Evolutionary conservation across 2,329 filamentous ascomycete genomes (phyloP).

Genomic region (Ophiostoma sp.): DNA sequence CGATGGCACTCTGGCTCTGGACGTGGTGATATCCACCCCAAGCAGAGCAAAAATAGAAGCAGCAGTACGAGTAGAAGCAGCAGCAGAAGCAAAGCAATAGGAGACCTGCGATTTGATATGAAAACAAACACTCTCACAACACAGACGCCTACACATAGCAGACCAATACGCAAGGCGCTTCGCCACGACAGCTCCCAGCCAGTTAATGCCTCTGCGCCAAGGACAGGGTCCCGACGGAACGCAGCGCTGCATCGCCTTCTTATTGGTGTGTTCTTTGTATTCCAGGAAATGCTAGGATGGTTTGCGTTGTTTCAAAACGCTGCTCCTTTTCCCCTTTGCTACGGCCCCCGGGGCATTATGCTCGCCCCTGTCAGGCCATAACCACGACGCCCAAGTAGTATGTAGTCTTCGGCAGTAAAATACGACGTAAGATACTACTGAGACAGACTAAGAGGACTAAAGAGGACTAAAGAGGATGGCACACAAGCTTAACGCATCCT

Average conservation of each 20-base stretch:
- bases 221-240: not conserved
- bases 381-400: not conserved
- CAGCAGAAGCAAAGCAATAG: no score
- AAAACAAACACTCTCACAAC: no score
- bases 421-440: no score
- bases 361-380: conserved; percentile 2
- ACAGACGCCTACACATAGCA: no score
- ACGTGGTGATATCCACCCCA: no score
- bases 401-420: not conserved
- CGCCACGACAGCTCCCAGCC: not conserved
- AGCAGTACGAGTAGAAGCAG: no score
- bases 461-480: no score
- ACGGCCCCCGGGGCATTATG: not conserved
- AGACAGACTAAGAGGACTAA: no score
- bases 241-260: not conserved
- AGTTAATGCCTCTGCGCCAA: conserved; percentile 5
- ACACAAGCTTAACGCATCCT: no score
- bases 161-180: not conserved
- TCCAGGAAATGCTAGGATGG: not conserved
- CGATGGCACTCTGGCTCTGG: no score
- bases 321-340: not conserved
- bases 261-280: not conserved
- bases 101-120: no score
- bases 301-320: not conserved
- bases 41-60: no score